Evolutionary conservation across 2,329 filamentous ascomycete species (phyloP).

Genomic region (Colletotrichum gigasporum): DNA sequence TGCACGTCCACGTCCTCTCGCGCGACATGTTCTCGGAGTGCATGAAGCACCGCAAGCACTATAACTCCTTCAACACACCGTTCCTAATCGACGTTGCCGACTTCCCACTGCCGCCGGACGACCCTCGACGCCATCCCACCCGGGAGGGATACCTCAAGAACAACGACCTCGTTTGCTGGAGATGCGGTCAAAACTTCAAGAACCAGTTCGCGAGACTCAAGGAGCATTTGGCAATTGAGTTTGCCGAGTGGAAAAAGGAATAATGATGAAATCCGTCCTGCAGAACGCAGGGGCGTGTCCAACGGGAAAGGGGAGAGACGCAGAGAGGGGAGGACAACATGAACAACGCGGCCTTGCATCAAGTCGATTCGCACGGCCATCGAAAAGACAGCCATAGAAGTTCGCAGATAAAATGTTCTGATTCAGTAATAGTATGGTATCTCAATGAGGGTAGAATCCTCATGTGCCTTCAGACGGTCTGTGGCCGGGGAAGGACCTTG

Average conservation of each 20-base stretch:
- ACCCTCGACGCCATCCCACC: constrained; percentile 67
- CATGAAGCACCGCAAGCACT: constrained; percentile 86
- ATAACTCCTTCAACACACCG: constrained; percentile 87
- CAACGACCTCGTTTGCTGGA: constrained; percentile 81
- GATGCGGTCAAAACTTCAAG: constrained; percentile 78
- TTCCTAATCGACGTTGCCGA: constrained; percentile 85
- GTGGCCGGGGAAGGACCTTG: background rate
- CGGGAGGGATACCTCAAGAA: constrained; percentile 66
- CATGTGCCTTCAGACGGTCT: background rate
- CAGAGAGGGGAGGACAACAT: background rate
- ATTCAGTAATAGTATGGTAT: constrained; percentile 18
- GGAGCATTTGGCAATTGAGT: constrained; percentile 78
- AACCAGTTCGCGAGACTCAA: constrained; percentile 80
- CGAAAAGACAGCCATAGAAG: background rate
- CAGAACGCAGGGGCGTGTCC: background rate
- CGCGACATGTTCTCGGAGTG: constrained; percentile 78
- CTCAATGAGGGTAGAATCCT: constrained; percentile 1
- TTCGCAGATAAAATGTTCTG: background rate
- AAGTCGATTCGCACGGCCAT: background rate
- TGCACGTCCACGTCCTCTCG: constrained; percentile 90
- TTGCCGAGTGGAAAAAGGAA: constrained; percentile 76
- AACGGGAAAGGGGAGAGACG: background rate
- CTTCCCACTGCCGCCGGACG: constrained; percentile 77
- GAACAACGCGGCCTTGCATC: constrained; percentile 12
- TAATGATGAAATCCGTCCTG: constrained; percentile 48